phyloP scores from a whole-genome alignment of 495 filamentous ascomycete species.

The Cercophora newfieldiana region DNA sequence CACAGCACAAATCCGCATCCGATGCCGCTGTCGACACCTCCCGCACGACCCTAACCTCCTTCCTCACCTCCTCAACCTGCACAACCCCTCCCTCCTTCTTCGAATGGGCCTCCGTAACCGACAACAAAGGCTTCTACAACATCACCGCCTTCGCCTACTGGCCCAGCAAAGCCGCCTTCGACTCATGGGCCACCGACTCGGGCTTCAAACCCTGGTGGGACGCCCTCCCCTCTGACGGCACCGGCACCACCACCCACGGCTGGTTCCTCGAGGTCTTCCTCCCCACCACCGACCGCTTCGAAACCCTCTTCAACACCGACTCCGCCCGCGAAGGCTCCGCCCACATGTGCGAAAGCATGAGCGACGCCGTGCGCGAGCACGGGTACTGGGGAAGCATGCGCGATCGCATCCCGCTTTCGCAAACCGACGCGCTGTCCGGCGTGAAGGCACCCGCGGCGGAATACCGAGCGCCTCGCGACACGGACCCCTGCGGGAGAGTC shows the following conservation, averaged over 20 bases:
- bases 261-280: slow-evolving; percentile 39
- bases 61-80: slow-evolving; percentile 8
- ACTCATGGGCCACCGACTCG: slow-evolving; percentile 25
- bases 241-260: slow-evolving; percentile 17
- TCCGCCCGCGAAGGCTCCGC: slow-evolving; percentile 30
- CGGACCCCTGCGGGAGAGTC: slow-evolving; percentile 1
- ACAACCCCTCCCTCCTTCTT: slow-evolving; percentile 22
- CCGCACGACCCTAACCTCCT: slow-evolving; percentile 16
- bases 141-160: slow-evolving; percentile 33
- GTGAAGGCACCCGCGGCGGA: background rate
- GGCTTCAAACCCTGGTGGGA: slow-evolving; percentile 37
- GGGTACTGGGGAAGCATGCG: slow-evolving; percentile 39
- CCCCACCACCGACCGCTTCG: slow-evolving; percentile 33
- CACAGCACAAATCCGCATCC: slow-evolving; percentile 19
- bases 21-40: slow-evolving; percentile 6
- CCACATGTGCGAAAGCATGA: slow-evolving; percentile 28
- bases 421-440: slow-evolving; percentile 29
- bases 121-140: slow-evolving; percentile 31
- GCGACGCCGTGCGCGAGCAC: slow-evolving; percentile 28
- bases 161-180: slow-evolving; percentile 25
- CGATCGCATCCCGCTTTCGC: slow-evolving; percentile 31
- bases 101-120: slow-evolving; percentile 29
- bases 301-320: slow-evolving; percentile 34
- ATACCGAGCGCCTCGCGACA: background rate
- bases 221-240: slow-evolving; percentile 10